Percentiles rank a stretch among this genome's conserved stretches.
These are phyloP conservation scores for Piper betle DNA, from an alignment of 164 flowering plant species.

Conservation along the genomic window DNA sequence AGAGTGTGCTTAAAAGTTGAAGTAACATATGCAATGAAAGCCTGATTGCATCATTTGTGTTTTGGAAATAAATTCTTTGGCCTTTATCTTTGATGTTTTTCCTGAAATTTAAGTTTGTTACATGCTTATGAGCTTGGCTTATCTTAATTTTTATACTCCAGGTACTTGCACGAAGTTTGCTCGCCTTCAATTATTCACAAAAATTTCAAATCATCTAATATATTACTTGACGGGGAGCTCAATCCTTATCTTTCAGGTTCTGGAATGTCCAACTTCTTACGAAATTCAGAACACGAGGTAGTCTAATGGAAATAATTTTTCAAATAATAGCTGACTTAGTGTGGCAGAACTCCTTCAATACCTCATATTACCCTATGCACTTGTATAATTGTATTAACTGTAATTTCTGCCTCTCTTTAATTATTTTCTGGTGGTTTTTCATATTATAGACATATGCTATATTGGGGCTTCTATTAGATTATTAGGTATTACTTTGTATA, in stretches of 20 bases:
- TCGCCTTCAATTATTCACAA: slow-evolving; percentile 79
- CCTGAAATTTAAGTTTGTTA: neutral
- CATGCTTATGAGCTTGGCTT: neutral
- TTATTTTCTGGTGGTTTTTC: too few relatives aligned
- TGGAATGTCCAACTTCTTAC: slow-evolving; percentile 64
- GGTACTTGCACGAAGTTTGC: slow-evolving; percentile 94
- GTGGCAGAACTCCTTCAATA: too few relatives aligned
- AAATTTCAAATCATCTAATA: slow-evolving; percentile 81
- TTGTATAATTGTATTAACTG: too few relatives aligned
- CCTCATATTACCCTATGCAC: too few relatives aligned
- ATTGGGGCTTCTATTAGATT: too few relatives aligned
- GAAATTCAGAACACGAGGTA: slow-evolving; percentile 51
- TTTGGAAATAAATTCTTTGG: neutral
- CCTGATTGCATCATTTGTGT: too few relatives aligned
- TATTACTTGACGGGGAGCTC: slow-evolving; percentile 73
- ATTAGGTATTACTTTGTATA: too few relatives aligned
- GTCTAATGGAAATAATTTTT: neutral
- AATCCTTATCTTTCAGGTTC: slow-evolving; percentile 92
- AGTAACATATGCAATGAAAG: too few relatives aligned
- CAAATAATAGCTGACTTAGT: neutral
- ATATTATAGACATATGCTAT: too few relatives aligned
- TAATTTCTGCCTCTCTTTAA: too few relatives aligned
- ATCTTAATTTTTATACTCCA: slow-evolving; percentile 9
- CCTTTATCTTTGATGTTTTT: neutral
- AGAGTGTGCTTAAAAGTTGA: too few relatives aligned